Evolutionary conservation across 768 basidiomycete species (phyloP), one percentile per base, ranked within the genome.

Genomic region (Mycena alexandri): DNA sequence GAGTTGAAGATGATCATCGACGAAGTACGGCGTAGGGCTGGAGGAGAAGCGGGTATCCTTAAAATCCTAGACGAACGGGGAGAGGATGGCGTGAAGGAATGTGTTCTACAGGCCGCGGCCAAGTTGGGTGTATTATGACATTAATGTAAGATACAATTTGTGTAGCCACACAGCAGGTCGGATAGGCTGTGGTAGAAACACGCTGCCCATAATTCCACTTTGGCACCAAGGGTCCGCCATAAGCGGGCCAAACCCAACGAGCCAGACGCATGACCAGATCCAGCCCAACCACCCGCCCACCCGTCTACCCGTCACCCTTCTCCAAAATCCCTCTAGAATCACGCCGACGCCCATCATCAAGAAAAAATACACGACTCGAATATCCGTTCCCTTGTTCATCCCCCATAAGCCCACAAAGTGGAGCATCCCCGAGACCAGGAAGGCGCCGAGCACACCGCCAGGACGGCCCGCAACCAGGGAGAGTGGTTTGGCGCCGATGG

Each of bases 381-480:
- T 81, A 44, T 90, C 85, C 1, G 79, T 77, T 19, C 87, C 89
- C 5, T 80, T 79, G 1, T 83, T 85, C 85, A 90, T 84, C 7
- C 87, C 87, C 81, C 84, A 90, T 57, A 87, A 63, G 14, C 86
- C 89, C 17, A 85, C 41, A 67, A 87, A 82, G 62, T 93, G 92
- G 5, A 92, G 72, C 9, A 87, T n/a, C 5, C 84, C 89, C 0
- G 91, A 93, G 9, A 86, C 65, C 3, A 85, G 53, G 73, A 93
- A 93, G 5, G 84, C 85, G 9, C 89, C 90, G 3, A 92, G 62
- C 10, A 91, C 77, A 5, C 74, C 76, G 6, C 87, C 88, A 3
- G 73, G 61, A 21, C 83, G 83, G 24, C 90, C 89, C 29, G 86
- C 71, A 6, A 86, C 67, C 58, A 71, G 72, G 29, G 74, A 73